Conservation (phyloP, 306 rosid genomes). For the Nissolia schottii region DNA sequence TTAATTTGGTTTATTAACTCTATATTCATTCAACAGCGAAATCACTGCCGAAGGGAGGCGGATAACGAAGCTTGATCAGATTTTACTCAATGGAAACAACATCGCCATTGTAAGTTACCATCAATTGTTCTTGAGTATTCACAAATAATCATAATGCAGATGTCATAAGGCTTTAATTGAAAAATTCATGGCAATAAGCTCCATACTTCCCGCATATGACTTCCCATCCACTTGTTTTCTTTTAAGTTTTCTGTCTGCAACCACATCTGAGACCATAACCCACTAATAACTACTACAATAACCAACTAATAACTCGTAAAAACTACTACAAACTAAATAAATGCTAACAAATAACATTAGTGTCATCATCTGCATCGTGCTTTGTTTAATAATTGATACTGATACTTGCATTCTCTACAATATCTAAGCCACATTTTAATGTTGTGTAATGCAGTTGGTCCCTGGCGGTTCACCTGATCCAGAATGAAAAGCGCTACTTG, state of each 20-base stretch:
- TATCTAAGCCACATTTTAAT: not conserved
- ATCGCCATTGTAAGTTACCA: conserved; percentile 86
- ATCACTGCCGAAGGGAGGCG: conserved; percentile 95
- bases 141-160: not conserved
- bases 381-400: not conserved
- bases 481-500: conserved; percentile 40
- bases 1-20: conserved; percentile 26
- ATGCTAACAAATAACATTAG: no score
- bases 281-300: no score
- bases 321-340: no score
- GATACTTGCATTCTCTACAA: not conserved
- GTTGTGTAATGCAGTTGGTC: conserved; percentile 57
- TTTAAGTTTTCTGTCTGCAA: not conserved
- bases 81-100: conserved; percentile 92
- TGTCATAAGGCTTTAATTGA: not conserved
- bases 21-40: conserved; percentile 49
- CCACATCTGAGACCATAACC: not conserved
- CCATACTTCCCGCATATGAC: not conserved
- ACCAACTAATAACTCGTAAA: no score
- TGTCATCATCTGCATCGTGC: not conserved
- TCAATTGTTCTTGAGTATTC: not conserved
- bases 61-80: conserved; percentile 97
- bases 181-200: not conserved
- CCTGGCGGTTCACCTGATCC: conserved; percentile 87
- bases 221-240: not conserved